phyloP scores from a whole-genome alignment of 768 basidiomycete genomes.

The Tricholoma furcatifolium region DNA sequence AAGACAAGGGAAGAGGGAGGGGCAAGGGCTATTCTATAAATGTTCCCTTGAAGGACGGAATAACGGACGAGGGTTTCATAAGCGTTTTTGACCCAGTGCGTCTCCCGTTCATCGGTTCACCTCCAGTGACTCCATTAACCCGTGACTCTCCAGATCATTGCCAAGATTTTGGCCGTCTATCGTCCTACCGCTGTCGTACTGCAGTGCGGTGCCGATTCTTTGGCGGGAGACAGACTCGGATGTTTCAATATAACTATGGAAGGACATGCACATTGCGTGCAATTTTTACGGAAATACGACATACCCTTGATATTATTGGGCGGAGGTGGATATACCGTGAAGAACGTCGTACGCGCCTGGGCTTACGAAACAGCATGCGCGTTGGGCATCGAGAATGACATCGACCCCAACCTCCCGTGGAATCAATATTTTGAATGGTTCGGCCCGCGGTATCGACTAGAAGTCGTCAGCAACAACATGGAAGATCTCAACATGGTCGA shows the following conservation, averaged over 20 bases:
- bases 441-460: constrained; percentile 90
- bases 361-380: constrained; percentile 96
- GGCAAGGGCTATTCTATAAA: constrained; percentile 91
- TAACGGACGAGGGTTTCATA: constrained; percentile 85
- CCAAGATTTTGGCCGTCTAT: constrained; percentile 84
- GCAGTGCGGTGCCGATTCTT: constrained; percentile 95
- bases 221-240: constrained; percentile 93
- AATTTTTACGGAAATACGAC: constrained; percentile 78
- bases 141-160: constrained; percentile 56
- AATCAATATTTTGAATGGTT: constrained; percentile 97
- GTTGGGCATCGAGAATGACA: constrained; percentile 77
- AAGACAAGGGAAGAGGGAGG: constrained; percentile 80
- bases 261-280: constrained; percentile 90
- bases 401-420: constrained; percentile 79
- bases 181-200: constrained; percentile 85
- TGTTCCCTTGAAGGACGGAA: constrained; percentile 91
- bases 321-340: constrained; percentile 96
- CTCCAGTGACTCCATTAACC: background rate
- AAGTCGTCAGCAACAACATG: constrained; percentile 91
- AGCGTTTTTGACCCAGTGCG: constrained; percentile 91
- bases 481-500: constrained; percentile 88
- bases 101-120: constrained; percentile 10
- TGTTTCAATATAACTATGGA: constrained; percentile 96
- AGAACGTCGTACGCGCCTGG: constrained; percentile 95
- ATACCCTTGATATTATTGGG: constrained; percentile 90